Evolutionary conservation across 805 yeast genomes (phyloP).

Genomic region (Pichia phayaonensis): DNA sequence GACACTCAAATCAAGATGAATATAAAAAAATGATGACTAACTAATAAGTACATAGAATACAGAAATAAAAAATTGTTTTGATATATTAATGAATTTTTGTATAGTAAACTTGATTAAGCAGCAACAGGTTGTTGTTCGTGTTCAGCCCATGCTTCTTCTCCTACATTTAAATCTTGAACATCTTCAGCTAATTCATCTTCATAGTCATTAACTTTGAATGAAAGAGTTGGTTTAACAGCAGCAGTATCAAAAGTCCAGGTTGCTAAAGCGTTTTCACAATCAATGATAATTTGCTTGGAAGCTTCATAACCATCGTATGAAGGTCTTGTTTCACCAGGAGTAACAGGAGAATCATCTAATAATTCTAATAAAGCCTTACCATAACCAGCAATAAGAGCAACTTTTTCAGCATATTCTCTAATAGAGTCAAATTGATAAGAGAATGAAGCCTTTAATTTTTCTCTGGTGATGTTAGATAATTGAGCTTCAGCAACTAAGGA

Average conservation of each 20-base stretch:
- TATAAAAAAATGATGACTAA: neutral
- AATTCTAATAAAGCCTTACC: slow-evolving; percentile 81
- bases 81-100: neutral
- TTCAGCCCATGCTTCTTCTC: slow-evolving; percentile 43
- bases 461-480: slow-evolving; percentile 80
- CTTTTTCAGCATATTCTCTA: slow-evolving; percentile 79
- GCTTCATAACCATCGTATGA: slow-evolving; percentile 87
- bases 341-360: slow-evolving; percentile 76
- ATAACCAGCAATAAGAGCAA: slow-evolving; percentile 81
- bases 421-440: slow-evolving; percentile 79
- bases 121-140: slow-evolving; percentile 16
- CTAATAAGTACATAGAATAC: neutral
- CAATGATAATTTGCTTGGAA: slow-evolving; percentile 78
- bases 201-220: slow-evolving; percentile 43
- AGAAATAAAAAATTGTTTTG: neutral
- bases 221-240: slow-evolving; percentile 72
- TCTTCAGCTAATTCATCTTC: slow-evolving; percentile 41
- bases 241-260: slow-evolving; percentile 82
- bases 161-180: slow-evolving; percentile 41
- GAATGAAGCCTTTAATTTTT: slow-evolving; percentile 77
- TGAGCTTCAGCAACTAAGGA: slow-evolving; percentile 89
- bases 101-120: slow-evolving; percentile 17
- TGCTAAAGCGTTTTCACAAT: slow-evolving; percentile 76
- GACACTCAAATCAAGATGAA: neutral
- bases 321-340: slow-evolving; percentile 90